Percentiles rank a stretch among this genome's conserved stretches.
Evolutionary conservation across 768 basidiomycete species (phyloP).

Genomic region (Russula virescens): DNA sequence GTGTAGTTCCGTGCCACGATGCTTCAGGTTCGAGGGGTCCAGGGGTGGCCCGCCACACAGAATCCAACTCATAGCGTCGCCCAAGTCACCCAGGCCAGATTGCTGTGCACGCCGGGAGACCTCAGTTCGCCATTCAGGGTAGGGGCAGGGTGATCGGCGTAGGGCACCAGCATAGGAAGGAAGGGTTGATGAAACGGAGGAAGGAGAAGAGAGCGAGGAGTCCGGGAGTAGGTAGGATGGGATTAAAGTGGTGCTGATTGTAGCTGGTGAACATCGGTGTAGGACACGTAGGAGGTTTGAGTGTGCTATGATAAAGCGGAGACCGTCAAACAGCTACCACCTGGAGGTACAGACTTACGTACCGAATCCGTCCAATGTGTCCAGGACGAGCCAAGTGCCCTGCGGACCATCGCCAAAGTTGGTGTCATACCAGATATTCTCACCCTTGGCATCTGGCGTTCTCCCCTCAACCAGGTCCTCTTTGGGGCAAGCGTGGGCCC

Average conservation of each 20-base stretch:
- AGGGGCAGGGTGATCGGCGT: constrained; percentile 16
- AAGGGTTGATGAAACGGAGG: neutral
- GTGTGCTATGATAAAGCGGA: neutral
- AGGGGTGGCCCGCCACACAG: constrained; percentile 12
- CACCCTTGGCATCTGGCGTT: neutral
- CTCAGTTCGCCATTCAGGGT: constrained; percentile 28
- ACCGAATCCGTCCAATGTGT: constrained; percentile 20
- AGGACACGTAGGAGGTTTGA: constrained; percentile 22
- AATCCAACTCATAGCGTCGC: constrained; percentile 18
- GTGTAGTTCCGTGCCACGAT: neutral
- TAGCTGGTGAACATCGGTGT: constrained; percentile 21
- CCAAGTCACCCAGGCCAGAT: constrained; percentile 24
- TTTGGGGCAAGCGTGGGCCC: constrained; percentile 1
- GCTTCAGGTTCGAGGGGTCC: neutral
- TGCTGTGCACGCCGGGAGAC: constrained; percentile 23
- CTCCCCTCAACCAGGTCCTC: constrained; percentile 11
- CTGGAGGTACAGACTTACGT: neutral
- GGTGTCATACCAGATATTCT: constrained; percentile 12
- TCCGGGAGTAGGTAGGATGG: constrained; percentile 9
- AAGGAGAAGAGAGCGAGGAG: constrained; percentile 5
- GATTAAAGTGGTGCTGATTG: constrained; percentile 17
- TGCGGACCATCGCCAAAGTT: constrained; percentile 17
- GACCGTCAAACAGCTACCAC: neutral
- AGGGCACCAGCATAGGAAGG: neutral
- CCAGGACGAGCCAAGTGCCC: constrained; percentile 24